Evolutionary conservation across 2,329 filamentous ascomycete species (phyloP).

Genomic region (Aspergillus udagawae): DNA sequence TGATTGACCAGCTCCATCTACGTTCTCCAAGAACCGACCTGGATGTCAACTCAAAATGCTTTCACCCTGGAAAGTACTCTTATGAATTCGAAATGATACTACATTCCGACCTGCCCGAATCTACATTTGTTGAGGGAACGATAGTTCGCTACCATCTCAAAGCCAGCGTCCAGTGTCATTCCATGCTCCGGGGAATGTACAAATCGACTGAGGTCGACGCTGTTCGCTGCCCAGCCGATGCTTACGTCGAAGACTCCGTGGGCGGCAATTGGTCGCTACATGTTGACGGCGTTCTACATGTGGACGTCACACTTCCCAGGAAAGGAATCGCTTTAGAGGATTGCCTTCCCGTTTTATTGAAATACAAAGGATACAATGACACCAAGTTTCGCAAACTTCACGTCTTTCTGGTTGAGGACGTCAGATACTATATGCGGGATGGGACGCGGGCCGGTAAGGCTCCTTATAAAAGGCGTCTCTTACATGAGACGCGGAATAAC

Average conservation of each 20-base stretch:
- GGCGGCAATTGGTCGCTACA: slow-evolving; percentile 1
- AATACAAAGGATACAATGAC: background rate
- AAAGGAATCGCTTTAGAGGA: slow-evolving; percentile 4
- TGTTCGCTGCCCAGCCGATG: slow-evolving; percentile 11
- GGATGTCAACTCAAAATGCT: background rate
- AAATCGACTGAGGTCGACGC: slow-evolving; percentile 3
- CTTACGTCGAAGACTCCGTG: slow-evolving; percentile 11
- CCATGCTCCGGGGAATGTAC: slow-evolving; percentile 1
- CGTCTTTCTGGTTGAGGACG: background rate
- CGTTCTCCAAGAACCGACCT: background rate
- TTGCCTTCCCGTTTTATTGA: background rate
- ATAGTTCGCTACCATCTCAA: slow-evolving; percentile 10
- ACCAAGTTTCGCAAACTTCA: background rate
- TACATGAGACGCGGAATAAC: background rate
- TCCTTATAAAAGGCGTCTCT: background rate
- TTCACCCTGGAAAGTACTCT: slow-evolving; percentile 8
- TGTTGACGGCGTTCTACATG: slow-evolving; percentile 6
- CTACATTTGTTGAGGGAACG: slow-evolving; percentile 8
- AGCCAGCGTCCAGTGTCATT: slow-evolving; percentile 6
- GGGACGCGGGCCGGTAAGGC: background rate
- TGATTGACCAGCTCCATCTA: background rate
- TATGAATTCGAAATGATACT: slow-evolving; percentile 15
- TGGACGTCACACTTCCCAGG: slow-evolving; percentile 6
- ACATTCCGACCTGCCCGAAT: slow-evolving; percentile 10
- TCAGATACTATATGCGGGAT: background rate